Conservation (phyloP, 805 yeast species). For the Cyberlindnera americana region DNA sequence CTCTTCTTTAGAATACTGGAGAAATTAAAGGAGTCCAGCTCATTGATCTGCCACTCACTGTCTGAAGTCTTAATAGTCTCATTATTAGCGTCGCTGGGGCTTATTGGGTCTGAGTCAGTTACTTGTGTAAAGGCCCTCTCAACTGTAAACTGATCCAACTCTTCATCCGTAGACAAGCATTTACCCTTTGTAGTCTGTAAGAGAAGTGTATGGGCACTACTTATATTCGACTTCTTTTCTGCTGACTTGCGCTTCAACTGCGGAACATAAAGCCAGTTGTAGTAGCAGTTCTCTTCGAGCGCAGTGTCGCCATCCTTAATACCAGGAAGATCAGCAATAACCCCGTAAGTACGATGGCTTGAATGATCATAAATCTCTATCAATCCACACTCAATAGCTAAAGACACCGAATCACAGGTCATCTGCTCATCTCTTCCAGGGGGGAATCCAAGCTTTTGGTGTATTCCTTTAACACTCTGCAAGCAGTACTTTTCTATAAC, state of each 20-base stretch:
- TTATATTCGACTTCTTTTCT: background rate
- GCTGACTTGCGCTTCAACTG: background rate
- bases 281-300: too few species aligned
- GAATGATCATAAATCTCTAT: background rate
- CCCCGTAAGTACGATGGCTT: too few species aligned
- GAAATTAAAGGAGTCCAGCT: too few species aligned
- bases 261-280: background rate
- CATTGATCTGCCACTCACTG: too few species aligned
- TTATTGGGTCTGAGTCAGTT: background rate
- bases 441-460: slow-evolving; percentile 18
- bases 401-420: slow-evolving; percentile 16
- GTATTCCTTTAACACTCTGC: slow-evolving; percentile 16
- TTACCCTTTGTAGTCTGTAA: slow-evolving; percentile 14
- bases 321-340: slow-evolving; percentile 10
- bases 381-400: slow-evolving; percentile 2
- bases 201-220: slow-evolving; percentile 3
- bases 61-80: too few species aligned
- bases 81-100: slow-evolving; percentile 7
- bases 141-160: slow-evolving; percentile 5
- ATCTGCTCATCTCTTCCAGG: background rate
- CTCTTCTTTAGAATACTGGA: too few species aligned
- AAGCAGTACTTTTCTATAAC: slow-evolving; percentile 24
- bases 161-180: slow-evolving; percentile 16
- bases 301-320: slow-evolving; percentile 6
- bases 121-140: background rate